phyloP scores from a whole-genome alignment of 2,329 filamentous ascomycete species.

The Pseudogymnoascus sp. region DNA sequence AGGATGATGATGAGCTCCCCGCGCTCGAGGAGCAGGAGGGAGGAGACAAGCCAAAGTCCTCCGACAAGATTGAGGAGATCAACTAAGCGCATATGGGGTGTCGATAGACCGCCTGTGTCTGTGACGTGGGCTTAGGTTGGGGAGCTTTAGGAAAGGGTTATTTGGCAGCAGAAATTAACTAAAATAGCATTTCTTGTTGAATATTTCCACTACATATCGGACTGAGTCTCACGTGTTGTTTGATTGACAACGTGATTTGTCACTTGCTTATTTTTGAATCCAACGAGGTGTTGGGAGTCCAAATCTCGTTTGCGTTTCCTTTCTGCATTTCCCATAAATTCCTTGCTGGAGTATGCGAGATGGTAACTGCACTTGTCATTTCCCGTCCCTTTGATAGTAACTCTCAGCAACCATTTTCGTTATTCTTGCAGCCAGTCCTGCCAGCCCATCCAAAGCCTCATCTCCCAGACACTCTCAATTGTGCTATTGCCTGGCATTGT shows the following conservation, averaged over 20 bases:
- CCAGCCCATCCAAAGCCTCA: background rate
- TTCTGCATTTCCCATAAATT: background rate
- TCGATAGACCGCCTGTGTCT: constrained; percentile 4
- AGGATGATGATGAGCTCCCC: constrained; percentile 79
- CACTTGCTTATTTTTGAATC: background rate
- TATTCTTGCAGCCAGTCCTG: background rate
- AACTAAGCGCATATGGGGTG: constrained; percentile 17
- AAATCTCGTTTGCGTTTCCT: background rate
- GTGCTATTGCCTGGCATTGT: background rate
- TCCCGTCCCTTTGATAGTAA: background rate
- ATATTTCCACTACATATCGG: background rate
- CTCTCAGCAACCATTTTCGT: background rate
- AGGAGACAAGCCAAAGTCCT: constrained; percentile 36
- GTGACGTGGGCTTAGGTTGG: background rate
- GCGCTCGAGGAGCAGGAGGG: constrained; percentile 59
- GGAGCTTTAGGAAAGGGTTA: background rate
- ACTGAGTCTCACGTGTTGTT: background rate
- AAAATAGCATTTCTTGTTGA: constrained; percentile 3
- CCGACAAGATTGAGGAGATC: constrained; percentile 36
- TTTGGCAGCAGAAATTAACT: background rate
- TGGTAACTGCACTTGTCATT: background rate
- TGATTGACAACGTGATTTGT: background rate
- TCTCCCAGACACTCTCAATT: background rate
- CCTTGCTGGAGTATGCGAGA: background rate
- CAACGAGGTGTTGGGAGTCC: background rate